Conservation (phyloP, 805 yeast genomes). For the Ogataea neopini region DNA sequence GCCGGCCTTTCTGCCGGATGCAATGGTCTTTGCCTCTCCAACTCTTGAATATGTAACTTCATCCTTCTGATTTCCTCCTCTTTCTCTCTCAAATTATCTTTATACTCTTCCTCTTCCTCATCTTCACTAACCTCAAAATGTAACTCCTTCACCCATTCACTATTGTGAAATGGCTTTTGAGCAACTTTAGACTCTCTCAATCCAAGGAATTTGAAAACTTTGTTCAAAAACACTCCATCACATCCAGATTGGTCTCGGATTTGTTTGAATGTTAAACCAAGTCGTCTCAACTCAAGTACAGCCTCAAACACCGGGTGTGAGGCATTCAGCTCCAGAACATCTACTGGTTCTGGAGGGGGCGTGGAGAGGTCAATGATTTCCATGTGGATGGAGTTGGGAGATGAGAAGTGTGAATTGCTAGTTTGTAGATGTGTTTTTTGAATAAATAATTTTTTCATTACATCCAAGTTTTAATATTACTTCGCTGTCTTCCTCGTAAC, state of each 20-base stretch:
- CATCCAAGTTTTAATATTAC: no score
- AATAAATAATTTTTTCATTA: no score
- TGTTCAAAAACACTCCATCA: slow-evolving; percentile 18
- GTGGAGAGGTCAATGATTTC: slow-evolving; percentile 16
- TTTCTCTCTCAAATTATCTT: slow-evolving; percentile 11
- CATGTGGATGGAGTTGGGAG: no score
- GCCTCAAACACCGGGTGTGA: slow-evolving; percentile 27
- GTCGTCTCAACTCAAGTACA: slow-evolving; percentile 23
- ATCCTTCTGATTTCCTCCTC: slow-evolving; percentile 23
- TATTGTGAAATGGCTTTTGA: slow-evolving; percentile 18
- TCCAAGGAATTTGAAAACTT: slow-evolving; percentile 13
- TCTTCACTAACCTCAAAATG: slow-evolving; percentile 40
- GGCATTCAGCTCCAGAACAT: slow-evolving; percentile 10
- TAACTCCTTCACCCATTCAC: slow-evolving; percentile 21
- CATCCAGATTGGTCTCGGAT: slow-evolving; percentile 22
- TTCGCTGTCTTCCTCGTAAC: background rate
- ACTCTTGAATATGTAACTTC: slow-evolving; percentile 20
- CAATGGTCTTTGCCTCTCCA: no score
- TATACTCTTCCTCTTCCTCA: slow-evolving; percentile 10
- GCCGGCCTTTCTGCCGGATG: no score
- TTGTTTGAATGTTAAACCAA: slow-evolving; percentile 24
- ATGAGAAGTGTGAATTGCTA: no score
- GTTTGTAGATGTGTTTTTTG: no score
- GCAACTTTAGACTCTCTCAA: background rate
- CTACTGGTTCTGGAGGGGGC: slow-evolving; percentile 10